Evolutionary conservation across 2,329 filamentous ascomycete species (phyloP).

Genomic region (Zalaria obscura): DNA sequence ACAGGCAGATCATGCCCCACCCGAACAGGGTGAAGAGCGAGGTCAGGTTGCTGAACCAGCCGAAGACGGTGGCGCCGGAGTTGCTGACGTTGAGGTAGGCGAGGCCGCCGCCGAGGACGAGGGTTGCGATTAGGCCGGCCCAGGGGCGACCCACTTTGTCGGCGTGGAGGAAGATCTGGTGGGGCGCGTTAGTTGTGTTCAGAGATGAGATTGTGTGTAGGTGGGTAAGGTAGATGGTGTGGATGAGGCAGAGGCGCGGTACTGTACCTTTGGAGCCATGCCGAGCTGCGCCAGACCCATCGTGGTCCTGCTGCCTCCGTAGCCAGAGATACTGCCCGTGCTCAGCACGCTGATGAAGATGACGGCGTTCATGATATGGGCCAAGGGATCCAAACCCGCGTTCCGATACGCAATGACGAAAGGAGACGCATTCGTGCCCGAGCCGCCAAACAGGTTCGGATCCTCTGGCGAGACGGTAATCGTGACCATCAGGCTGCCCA

Average conservation of each 20-base stretch:
- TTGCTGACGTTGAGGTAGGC: conserved; percentile 22
- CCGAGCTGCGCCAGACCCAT: conserved; percentile 29
- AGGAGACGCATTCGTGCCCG: conserved; percentile 30
- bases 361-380: conserved; percentile 35
- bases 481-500: conserved; percentile 14
- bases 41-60: conserved; percentile 47
- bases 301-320: conserved; percentile 28
- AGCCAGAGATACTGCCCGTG: conserved; percentile 29
- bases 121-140: conserved; percentile 15
- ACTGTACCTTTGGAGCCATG: conserved; percentile 24
- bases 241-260: neutral
- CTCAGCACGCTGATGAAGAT: conserved; percentile 34
- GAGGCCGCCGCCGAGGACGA: conserved; percentile 21
- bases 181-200: neutral
- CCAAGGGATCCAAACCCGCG: conserved; percentile 16
- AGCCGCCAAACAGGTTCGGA: conserved; percentile 16
- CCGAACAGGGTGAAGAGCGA: conserved; percentile 59
- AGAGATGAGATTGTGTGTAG: too few relatives aligned
- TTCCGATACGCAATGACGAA: conserved; percentile 41
- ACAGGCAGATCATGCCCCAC: conserved; percentile 56
- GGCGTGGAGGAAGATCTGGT: conserved; percentile 14
- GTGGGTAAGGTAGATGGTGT: neutral
- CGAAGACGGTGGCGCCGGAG: conserved; percentile 23
- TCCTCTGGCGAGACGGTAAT: conserved; percentile 7
- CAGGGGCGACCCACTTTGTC: conserved; percentile 23